Conservation (phyloP, 345 rosid genomes). For the Litchi chinensis region DNA sequence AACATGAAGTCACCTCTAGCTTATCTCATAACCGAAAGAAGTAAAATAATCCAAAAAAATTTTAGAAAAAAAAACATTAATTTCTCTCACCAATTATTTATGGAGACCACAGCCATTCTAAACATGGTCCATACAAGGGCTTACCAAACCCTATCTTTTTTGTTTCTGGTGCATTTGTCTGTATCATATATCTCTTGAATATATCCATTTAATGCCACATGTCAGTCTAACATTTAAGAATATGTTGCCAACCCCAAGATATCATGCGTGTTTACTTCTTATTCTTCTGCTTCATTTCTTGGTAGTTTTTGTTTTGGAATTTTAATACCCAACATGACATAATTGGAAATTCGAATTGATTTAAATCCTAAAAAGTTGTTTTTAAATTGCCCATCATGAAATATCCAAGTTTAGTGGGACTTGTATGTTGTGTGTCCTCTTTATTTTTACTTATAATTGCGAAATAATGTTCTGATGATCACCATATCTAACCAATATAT, state of each 20-base stretch:
- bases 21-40: slow-evolving; percentile 16
- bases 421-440: neutral
- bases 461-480: neutral
- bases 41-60: neutral
- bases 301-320: neutral
- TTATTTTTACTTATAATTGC: neutral
- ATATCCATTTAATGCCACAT: neutral
- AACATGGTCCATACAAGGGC: slow-evolving; percentile 21
- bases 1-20: neutral
- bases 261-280: neutral
- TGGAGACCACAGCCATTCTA: slow-evolving; percentile 17
- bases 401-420: neutral
- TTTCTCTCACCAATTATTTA: slow-evolving; percentile 11
- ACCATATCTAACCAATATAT: neutral
- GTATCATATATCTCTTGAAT: neutral
- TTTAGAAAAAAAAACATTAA: neutral
- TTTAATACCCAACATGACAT: neutral
- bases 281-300: neutral
- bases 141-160: slow-evolving; percentile 8
- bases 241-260: neutral
- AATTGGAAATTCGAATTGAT: neutral
- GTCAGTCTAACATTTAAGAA: neutral
- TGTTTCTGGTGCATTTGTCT: slow-evolving; percentile 28
- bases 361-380: neutral
- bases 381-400: neutral